Evolutionary conservation across 2,329 filamentous ascomycete genomes (phyloP).

Genomic region (Metarhizium humberi): DNA sequence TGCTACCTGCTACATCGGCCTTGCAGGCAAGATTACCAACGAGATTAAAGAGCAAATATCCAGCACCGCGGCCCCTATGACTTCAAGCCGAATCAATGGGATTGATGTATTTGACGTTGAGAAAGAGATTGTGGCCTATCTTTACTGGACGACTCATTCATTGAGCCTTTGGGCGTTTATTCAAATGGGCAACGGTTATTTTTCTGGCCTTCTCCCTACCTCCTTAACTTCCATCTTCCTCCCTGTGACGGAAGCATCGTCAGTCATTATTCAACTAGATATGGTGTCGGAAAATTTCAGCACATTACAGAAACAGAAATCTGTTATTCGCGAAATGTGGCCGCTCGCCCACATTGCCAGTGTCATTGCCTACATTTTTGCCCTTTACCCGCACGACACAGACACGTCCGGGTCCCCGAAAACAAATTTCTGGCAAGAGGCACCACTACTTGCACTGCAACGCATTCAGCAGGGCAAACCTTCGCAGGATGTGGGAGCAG

Average conservation of each 20-base stretch:
- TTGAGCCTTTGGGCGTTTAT: slow-evolving; percentile 29
- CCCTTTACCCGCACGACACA: slow-evolving; percentile 13
- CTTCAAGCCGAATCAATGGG: slow-evolving; percentile 29
- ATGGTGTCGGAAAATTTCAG: slow-evolving; percentile 27
- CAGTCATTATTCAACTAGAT: slow-evolving; percentile 22
- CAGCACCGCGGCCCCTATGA: slow-evolving; percentile 15
- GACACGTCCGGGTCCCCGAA: slow-evolving; percentile 8
- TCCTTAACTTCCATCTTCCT: slow-evolving; percentile 18
- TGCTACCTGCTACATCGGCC: slow-evolving; percentile 24
- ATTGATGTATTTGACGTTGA: slow-evolving; percentile 30
- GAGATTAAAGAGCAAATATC: slow-evolving; percentile 23
- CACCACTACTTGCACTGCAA: slow-evolving; percentile 12
- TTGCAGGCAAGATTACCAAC: slow-evolving; percentile 20
- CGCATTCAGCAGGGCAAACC: slow-evolving; percentile 13
- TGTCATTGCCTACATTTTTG: slow-evolving; percentile 20
- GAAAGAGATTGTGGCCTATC: slow-evolving; percentile 26
- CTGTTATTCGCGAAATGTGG: slow-evolving; percentile 24
- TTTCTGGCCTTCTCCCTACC: slow-evolving; percentile 14
- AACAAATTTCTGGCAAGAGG: slow-evolving; percentile 14
- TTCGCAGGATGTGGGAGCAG: slow-evolving; percentile 10
- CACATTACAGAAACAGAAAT: slow-evolving; percentile 25
- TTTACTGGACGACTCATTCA: slow-evolving; percentile 30
- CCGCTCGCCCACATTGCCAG: slow-evolving; percentile 23
- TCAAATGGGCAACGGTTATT: slow-evolving; percentile 20
- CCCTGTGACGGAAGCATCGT: slow-evolving; percentile 19